Evolutionary conservation across 164 flowering plant genomes (phyloP), one percentile per base, ranked within the genome.

Genomic region (Malania oleifera): DNA sequence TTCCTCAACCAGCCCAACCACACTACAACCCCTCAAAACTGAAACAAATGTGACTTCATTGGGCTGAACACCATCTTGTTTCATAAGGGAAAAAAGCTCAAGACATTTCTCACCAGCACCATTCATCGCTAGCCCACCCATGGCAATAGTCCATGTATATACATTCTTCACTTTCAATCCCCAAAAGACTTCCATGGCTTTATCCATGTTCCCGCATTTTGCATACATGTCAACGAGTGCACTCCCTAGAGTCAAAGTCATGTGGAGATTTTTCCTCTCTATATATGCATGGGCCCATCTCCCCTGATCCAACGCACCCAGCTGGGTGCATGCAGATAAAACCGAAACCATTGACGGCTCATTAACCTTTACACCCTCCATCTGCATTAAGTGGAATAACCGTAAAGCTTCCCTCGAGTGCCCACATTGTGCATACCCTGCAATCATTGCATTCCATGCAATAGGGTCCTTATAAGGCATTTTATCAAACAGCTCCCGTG

Each of bases 111-210:
- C 38, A 7, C 80, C 82, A 31, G 56, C 66, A n/a, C 82, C 86
- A 67, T 81, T 73, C 80, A 81, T 77, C 49, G 86, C 86, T 25
- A 83, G 56, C 46, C 86, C 85, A 19, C 57, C 56, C 60, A 83
- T 62, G 51, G 65, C 69, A 56, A 72, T 67, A 62, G 72, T 81
- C 89, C 89, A 83, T 0, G 80, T 71, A 28, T 75, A 80, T 0
- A 77, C 89, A 71, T 83, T 79, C 67, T 62, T 81, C 47, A 75
- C 80, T 31, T 59, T 59, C 81, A 83, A 54, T 34, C 52, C 71
- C 81, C 79, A 73, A 47, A 83, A 83, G 22, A 78, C 80, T 37
- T 80, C 82, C 83, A 78, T 75, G 31, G 83, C 85, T 54, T 60
- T 83, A 34, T 60, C 54, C 65, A 76, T 49, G 37, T 65, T 51